These are phyloP conservation scores for thale cress (Arabidopsis thaliana) DNA, from an alignment of 345 rosid species.

Conservation along the genomic window DNA sequence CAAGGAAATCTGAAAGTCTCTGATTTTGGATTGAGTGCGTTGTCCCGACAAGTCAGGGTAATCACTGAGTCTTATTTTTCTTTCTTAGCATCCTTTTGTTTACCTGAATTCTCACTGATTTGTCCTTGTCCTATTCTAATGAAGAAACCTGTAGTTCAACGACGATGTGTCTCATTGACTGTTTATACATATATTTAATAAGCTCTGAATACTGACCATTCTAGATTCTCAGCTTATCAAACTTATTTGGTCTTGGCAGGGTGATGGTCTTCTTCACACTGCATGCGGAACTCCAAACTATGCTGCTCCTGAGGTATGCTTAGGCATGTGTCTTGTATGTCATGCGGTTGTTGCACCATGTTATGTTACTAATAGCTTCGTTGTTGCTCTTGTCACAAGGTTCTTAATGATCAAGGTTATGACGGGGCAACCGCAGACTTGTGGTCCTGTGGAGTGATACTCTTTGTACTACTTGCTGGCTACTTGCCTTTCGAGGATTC, in stretches of 20 bases:
- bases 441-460: constrained; percentile 99
- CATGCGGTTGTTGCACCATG: constrained; percentile 28
- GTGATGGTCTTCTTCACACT: constrained; percentile 96
- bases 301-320: constrained; percentile 98
- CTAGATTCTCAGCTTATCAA: constrained; percentile 21
- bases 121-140: constrained; percentile 4
- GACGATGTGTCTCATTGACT: constrained; percentile 4
- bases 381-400: constrained; percentile 52
- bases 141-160: constrained; percentile 10
- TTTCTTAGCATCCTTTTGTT: constrained; percentile 9
- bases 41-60: constrained; percentile 98
- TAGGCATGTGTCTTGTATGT: constrained; percentile 27
- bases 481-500: constrained; percentile 94
- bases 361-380: constrained; percentile 9
- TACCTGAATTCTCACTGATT: not conserved
- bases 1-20: constrained; percentile 89
- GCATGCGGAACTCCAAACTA: constrained; percentile 99
- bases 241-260: constrained; percentile 54
- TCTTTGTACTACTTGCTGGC: constrained; percentile 97
- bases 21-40: constrained; percentile 98
- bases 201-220: constrained; percentile 6
- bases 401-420: constrained; percentile 92
- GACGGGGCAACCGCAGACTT: constrained; percentile 97
- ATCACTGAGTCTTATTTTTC: constrained; percentile 24
- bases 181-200: constrained; percentile 3